phyloP scores from a whole-genome alignment of 2,329 filamentous ascomycete genomes.

The Cladosporium velox region DNA sequence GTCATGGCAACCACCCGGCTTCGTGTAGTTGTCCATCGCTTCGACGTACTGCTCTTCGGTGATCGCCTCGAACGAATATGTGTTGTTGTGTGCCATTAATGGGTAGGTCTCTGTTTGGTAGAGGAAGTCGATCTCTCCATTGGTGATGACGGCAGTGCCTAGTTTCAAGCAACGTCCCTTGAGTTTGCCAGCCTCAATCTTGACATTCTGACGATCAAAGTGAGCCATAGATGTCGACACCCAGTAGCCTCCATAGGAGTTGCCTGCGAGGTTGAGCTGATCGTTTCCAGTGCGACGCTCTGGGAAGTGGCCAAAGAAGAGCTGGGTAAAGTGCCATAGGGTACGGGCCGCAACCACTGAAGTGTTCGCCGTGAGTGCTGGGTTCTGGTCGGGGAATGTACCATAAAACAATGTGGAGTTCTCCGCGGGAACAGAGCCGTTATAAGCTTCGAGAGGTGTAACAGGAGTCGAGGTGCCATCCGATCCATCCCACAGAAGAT shows the following conservation, averaged over 20 bases:
- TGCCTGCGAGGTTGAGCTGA: slow-evolving; percentile 27
- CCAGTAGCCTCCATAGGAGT: slow-evolving; percentile 57
- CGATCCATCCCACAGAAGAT: slow-evolving; percentile 44
- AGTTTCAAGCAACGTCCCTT: slow-evolving; percentile 56
- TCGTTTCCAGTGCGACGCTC: slow-evolving; percentile 25
- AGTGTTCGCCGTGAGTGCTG: slow-evolving; percentile 23
- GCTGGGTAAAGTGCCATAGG: slow-evolving; percentile 64
- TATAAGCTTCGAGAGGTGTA: slow-evolving; percentile 26
- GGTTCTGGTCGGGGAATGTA: slow-evolving; percentile 26
- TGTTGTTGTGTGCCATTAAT: slow-evolving; percentile 61
- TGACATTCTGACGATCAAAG: slow-evolving; percentile 62
- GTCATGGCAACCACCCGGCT: slow-evolving; percentile 51
- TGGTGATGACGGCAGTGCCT: slow-evolving; percentile 65
- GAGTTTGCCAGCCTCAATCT: slow-evolving; percentile 43
- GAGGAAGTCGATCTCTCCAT: slow-evolving; percentile 67
- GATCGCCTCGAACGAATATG: slow-evolving; percentile 62
- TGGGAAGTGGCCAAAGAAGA: slow-evolving; percentile 40
- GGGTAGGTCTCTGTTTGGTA: slow-evolving; percentile 60
- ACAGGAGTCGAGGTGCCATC: slow-evolving; percentile 33
- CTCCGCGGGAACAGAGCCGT: slow-evolving; percentile 22
- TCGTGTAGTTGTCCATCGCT: slow-evolving; percentile 46
- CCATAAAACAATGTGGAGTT: slow-evolving; percentile 31
- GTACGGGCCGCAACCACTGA: slow-evolving; percentile 39
- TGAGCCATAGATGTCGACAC: slow-evolving; percentile 58
- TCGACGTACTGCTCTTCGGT: slow-evolving; percentile 45